Conservation (phyloP, 768 basidiomycete species). For the Omphalotus guepiniiformis region DNA sequence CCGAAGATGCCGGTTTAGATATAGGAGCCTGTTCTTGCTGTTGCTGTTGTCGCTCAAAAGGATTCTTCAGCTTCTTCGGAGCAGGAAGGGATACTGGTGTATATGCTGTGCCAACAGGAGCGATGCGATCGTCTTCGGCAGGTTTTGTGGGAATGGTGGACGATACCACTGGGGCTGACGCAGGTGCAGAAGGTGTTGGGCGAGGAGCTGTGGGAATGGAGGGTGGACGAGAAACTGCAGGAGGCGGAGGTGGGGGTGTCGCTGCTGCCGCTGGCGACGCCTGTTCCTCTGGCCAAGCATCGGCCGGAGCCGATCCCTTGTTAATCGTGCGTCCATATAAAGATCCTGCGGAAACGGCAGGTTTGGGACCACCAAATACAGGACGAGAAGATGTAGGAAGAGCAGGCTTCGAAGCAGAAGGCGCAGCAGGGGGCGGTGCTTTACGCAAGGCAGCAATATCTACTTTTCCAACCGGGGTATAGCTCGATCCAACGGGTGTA, state of each 20-base stretch:
- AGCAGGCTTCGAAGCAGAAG: conserved; percentile 21
- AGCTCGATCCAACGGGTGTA: conserved; percentile 73
- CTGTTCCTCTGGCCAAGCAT: conserved; percentile 57
- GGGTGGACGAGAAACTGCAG: conserved; percentile 9
- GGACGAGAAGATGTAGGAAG: conserved; percentile 44
- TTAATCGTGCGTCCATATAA: conserved; percentile 36
- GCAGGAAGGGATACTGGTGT: conserved; percentile 81
- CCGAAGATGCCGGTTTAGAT: conserved; percentile 18
- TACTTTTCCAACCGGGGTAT: conserved; percentile 69
- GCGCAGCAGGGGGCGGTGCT: conserved; percentile 33
- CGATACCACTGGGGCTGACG: conserved; percentile 34
- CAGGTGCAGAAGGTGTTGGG: conserved; percentile 27
- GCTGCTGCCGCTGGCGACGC: conserved; percentile 33
- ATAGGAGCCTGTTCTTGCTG: conserved; percentile 36
- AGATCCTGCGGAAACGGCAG: conserved; percentile 37
- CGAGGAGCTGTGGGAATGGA: conserved; percentile 22
- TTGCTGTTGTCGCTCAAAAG: conserved; percentile 64
- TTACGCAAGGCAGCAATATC: conserved; percentile 63
- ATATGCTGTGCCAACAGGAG: conserved; percentile 82
- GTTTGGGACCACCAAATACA: conserved; percentile 37
- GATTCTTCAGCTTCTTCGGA: conserved; percentile 86
- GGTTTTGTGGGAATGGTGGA: conserved; percentile 62
- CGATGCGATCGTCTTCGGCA: conserved; percentile 76
- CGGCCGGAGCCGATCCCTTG: conserved; percentile 41
- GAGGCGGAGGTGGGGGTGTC: conserved; percentile 16